These are phyloP conservation scores for Blastocladiella emersonii DNA, from an alignment of 371 early-diverging fungal species.

Conservation along the genomic window DNA sequence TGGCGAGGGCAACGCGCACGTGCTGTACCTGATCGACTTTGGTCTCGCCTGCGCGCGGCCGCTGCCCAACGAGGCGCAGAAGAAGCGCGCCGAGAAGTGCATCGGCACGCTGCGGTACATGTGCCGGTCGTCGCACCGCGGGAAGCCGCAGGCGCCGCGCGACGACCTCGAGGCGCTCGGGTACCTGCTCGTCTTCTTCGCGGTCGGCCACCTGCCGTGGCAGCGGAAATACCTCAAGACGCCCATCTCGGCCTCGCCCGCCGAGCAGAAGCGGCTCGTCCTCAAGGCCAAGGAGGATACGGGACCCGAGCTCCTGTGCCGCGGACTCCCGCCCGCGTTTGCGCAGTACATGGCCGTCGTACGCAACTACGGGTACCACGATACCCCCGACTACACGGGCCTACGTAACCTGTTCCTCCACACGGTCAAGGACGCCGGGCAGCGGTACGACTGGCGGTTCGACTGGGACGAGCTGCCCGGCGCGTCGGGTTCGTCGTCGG, in stretches of 20 bases:
- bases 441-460: background rate
- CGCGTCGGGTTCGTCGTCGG: too few species aligned
- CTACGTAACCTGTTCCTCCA: background rate
- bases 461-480: background rate
- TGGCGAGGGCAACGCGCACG: background rate
- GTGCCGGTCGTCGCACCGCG: background rate
- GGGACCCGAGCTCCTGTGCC: background rate
- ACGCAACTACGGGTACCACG: background rate
- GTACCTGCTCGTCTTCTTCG: conserved; percentile 3
- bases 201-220: background rate
- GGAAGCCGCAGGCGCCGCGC: background rate
- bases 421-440: background rate
- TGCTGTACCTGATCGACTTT: conserved; percentile 1
- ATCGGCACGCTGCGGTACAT: conserved; percentile 6
- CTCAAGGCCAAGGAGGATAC: background rate
- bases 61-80: background rate
- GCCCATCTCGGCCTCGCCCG: background rate
- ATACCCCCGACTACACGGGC: background rate
- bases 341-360: background rate
- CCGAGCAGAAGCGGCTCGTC: background rate
- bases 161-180: conserved; percentile 7
- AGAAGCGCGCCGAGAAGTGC: background rate
- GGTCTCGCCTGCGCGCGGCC: background rate
- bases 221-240: background rate
- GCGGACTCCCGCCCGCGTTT: background rate